Evolutionary conservation across 2,329 filamentous ascomycete genomes (phyloP).

Genomic region (Beauveria sp.): DNA sequence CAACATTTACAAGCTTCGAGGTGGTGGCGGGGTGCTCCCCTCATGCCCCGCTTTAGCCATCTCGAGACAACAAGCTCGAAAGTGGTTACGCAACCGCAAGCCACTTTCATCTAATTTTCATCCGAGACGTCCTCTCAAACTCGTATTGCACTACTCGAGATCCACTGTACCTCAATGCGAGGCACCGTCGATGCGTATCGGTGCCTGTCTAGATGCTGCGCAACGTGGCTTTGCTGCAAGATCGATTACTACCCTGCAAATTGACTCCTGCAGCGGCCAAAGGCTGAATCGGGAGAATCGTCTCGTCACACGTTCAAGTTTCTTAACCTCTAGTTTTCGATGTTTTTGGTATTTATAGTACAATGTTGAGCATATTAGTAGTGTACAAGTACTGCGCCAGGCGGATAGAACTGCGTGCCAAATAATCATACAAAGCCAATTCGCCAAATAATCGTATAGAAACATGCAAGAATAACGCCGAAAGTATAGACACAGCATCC

Average conservation of each 20-base stretch:
- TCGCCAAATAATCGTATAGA: too few relatives aligned
- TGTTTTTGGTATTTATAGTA: background rate
- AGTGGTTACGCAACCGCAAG: slow-evolving; percentile 5
- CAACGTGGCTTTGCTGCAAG: background rate
- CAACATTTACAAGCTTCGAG: background rate
- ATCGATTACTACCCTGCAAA: background rate
- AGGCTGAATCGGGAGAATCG: background rate
- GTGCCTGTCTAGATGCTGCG: background rate
- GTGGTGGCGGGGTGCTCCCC: background rate
- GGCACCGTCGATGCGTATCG: background rate
- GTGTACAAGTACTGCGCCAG: too few relatives aligned
- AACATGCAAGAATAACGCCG: background rate
- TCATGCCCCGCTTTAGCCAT: slow-evolving; percentile 7
- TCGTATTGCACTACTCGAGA: background rate
- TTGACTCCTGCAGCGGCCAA: background rate
- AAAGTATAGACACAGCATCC: background rate
- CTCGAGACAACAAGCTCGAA: background rate
- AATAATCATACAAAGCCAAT: too few relatives aligned
- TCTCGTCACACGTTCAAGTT: background rate
- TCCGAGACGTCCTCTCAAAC: background rate
- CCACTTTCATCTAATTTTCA: background rate
- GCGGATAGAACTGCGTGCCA: too few relatives aligned
- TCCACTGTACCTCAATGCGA: background rate
- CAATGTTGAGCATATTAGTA: too few relatives aligned
- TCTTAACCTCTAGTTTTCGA: background rate